Base-by-base conservation (phyloP, 2,329 filamentous ascomycete species). In the Cordyceps tenuipes region DNA sequence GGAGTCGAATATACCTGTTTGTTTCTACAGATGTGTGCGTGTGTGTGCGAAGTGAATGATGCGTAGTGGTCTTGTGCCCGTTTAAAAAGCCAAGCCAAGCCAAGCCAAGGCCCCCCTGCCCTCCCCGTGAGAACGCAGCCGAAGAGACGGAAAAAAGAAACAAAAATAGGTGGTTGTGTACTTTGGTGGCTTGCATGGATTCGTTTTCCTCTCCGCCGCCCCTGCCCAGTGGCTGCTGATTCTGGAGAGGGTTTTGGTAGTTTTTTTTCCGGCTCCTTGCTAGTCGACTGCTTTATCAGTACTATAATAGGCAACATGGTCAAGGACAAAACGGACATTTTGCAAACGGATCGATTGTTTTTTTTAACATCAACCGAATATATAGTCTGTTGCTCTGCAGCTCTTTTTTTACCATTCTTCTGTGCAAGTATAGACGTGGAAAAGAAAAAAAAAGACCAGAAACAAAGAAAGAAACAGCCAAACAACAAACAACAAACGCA, bases 141-240 rank as follows among this genome's bases (percentile, higher is more conserved):
- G 23, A 23, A 23, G 23, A 44, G 43, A 44, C 43, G 5, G 1
- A 52, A 23, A 36, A 10, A 31, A 52, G 31, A 39, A n/a, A 52
- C 23, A 41, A 43, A 17, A n/a, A n/a, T 2, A 43, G 17, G 39
- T n/a, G 34, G 39, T 43, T 43, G 39, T 43, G 36, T 41, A 12
- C 36, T 41, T 41, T 17, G 29, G 53, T 56, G 54, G 54, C 54
- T 57, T 57, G 54, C 54, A 57, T 57, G 54, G 54, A 29, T 57
- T 57, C 54, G 26, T 46, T 9, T 23, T 34, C 31, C 44, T 12
- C 44, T n/a, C 21, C 47, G 5, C 19, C n/a, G 29, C 26, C 50
- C 34, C 50, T 41, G 34, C 50, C 50, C 26, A 26, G 50, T 53
- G 50, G 50, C 50, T 53, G 50, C 50, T 53, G 34, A 51, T 53